Conservation (phyloP, 116 monocot genomes). For the Dioscorea cayenensis region DNA sequence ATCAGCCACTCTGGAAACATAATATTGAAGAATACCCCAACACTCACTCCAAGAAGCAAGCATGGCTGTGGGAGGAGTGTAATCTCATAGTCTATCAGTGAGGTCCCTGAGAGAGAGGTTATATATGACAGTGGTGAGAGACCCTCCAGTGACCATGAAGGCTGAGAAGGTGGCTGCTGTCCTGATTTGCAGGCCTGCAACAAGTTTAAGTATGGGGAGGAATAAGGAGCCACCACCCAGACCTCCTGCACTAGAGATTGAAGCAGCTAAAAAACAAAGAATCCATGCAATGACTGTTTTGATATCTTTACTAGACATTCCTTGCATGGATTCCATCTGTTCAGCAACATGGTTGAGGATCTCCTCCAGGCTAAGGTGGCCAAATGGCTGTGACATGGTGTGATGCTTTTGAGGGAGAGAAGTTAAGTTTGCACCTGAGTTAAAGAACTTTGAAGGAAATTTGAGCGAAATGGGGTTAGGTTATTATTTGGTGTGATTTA, state of each 20-base stretch:
- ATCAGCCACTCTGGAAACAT: slow-evolving; percentile 85
- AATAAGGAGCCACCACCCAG: slow-evolving; percentile 83
- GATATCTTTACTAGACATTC: neutral
- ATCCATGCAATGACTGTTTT: slow-evolving; percentile 16
- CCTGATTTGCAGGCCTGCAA: slow-evolving; percentile 59
- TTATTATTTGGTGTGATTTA: too few species aligned
- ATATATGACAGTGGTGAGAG: slow-evolving; percentile 52
- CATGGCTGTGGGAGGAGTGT: slow-evolving; percentile 60
- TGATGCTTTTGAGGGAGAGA: neutral
- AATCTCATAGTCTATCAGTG: slow-evolving; percentile 56
- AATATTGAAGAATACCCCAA: slow-evolving; percentile 69
- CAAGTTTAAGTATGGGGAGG: slow-evolving; percentile 73
- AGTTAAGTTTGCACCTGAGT: too few species aligned
- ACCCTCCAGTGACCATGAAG: slow-evolving; percentile 75
- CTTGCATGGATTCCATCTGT: neutral
- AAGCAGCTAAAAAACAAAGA: slow-evolving; percentile 55
- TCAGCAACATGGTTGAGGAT: neutral
- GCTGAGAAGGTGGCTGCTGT: slow-evolving; percentile 49
- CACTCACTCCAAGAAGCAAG: slow-evolving; percentile 74
- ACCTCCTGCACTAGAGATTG: slow-evolving; percentile 67
- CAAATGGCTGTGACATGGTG: neutral
- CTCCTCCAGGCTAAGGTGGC: neutral
- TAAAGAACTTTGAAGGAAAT: too few species aligned
- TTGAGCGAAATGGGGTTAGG: too few species aligned
- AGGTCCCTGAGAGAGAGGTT: slow-evolving; percentile 16